These are phyloP conservation scores for Murraya paniculata DNA, from an alignment of 345 rosid species.

Conservation along the genomic window DNA sequence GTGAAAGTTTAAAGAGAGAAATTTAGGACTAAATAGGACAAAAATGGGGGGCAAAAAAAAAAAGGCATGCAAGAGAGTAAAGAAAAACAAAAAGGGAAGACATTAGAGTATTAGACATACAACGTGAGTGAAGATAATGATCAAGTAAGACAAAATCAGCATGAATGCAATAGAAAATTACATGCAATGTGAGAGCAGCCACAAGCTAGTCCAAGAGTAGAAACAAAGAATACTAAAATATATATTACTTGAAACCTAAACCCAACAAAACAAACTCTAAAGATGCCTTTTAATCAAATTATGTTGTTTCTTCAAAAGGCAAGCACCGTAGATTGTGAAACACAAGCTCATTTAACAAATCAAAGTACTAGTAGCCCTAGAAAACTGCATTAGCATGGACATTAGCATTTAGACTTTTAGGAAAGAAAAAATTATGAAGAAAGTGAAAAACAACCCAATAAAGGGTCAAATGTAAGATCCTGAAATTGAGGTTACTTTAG, in stretches of 20 bases:
- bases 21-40: not conserved
- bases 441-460: constrained; percentile 12
- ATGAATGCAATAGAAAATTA: not conserved
- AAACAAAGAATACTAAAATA: constrained; percentile 21
- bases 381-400: constrained; percentile 14
- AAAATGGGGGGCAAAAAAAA: not conserved
- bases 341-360: constrained; percentile 1
- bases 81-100: not conserved
- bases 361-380: constrained; percentile 6
- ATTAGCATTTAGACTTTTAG: constrained; percentile 9
- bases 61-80: not conserved
- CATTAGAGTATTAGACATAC: not conserved
- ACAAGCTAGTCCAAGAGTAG: constrained; percentile 22
- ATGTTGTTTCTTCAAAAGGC: constrained; percentile 19
- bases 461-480: constrained; percentile 34
- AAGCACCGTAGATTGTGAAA: constrained; percentile 16
- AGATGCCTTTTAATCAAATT: constrained; percentile 18
- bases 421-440: not conserved
- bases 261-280: constrained; percentile 21
- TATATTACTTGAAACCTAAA: constrained; percentile 9
- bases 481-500: constrained; percentile 35
- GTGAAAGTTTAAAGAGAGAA: not conserved
- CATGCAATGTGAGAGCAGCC: constrained; percentile 4
- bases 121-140: not conserved
- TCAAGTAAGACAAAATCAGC: not conserved